Percentiles rank a stretch among this genome's conserved stretches.
Evolutionary conservation across 2,329 filamentous ascomycete species (phyloP).

Genomic region (Neurospora sp.): DNA sequence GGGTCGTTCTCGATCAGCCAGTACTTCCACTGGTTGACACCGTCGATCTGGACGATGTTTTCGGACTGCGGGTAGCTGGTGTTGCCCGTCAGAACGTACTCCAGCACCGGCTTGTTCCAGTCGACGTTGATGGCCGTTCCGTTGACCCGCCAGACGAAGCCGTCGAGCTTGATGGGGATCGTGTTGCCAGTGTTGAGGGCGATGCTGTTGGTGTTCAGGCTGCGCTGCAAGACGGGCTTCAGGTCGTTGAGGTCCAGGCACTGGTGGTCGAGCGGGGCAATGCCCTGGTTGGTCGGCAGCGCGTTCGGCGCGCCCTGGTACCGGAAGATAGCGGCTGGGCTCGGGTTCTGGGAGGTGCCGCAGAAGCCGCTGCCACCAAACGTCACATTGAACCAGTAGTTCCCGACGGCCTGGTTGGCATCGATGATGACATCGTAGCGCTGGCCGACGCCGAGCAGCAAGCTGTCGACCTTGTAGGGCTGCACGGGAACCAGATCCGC

Average conservation of each 20-base stretch:
- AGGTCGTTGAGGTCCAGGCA: slow-evolving; percentile 17
- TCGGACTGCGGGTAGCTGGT: slow-evolving; percentile 17
- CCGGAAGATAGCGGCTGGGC: slow-evolving; percentile 21
- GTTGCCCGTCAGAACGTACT: slow-evolving; percentile 23
- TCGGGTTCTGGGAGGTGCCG: slow-evolving; percentile 16
- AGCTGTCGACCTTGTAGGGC: slow-evolving; percentile 36
- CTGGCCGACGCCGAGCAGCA: slow-evolving; percentile 40
- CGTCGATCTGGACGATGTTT: slow-evolving; percentile 19
- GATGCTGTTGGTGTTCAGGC: slow-evolving; percentile 12
- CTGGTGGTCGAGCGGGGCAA: slow-evolving; percentile 11
- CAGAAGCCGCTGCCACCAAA: slow-evolving; percentile 19
- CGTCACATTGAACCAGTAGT: slow-evolving; percentile 35
- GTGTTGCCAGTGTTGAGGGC: slow-evolving; percentile 13
- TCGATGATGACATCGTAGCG: slow-evolving; percentile 36
- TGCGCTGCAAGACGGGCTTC: slow-evolving; percentile 19
- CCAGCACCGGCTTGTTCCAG: slow-evolving; percentile 27
- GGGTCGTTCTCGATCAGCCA: slow-evolving; percentile 26
- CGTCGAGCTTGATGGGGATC: slow-evolving; percentile 13
- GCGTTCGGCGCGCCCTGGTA: slow-evolving; percentile 16
- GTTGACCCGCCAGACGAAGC: slow-evolving; percentile 22
- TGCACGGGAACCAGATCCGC: slow-evolving; percentile 41
- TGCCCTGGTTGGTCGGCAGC: slow-evolving; percentile 17
- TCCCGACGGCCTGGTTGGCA: slow-evolving; percentile 22
- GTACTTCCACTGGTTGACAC: slow-evolving; percentile 20
- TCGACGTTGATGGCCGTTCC: slow-evolving; percentile 22